Conservation (phyloP, 2,329 filamentous ascomycete genomes). For the Chrysoporthe cubensis region DNA sequence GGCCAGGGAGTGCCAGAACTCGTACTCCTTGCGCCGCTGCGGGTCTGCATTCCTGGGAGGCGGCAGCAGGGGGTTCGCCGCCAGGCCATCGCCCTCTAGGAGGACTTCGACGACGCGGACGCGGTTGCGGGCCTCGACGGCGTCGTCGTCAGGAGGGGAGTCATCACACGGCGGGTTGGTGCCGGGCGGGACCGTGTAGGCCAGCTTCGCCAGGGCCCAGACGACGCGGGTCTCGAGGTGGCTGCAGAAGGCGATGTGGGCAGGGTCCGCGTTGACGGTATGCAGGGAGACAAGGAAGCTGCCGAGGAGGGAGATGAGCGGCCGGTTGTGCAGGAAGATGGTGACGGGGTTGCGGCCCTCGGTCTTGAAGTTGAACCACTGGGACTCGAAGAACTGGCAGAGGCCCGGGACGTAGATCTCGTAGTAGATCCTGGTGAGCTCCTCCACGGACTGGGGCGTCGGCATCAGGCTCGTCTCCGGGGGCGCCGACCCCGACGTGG, state of each 20-base stretch:
- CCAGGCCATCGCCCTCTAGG: slow-evolving; percentile 71
- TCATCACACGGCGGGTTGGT: slow-evolving; percentile 40
- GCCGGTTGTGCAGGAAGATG: slow-evolving; percentile 55
- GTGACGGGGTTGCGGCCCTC: slow-evolving; percentile 47
- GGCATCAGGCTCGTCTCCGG: slow-evolving; percentile 57
- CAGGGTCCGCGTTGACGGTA: slow-evolving; percentile 53
- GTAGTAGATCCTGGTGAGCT: slow-evolving; percentile 73
- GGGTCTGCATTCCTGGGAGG: slow-evolving; percentile 55
- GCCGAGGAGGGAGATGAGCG: slow-evolving; percentile 68
- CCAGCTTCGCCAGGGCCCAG: slow-evolving; percentile 62
- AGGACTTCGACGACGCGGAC: slow-evolving; percentile 77
- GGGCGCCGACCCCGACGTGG: slow-evolving; percentile 61
- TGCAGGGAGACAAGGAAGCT: slow-evolving; percentile 63
- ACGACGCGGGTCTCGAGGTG: slow-evolving; percentile 62
- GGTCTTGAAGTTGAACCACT: slow-evolving; percentile 71
- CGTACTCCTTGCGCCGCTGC: slow-evolving; percentile 64
- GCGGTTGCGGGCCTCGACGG: slow-evolving; percentile 68
- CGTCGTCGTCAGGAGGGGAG: slow-evolving; percentile 60
- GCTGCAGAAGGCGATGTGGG: slow-evolving; percentile 57
- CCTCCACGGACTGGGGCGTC: slow-evolving; percentile 57
- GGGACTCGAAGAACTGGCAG: slow-evolving; percentile 78
- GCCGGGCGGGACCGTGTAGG: slow-evolving; percentile 44
- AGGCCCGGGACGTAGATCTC: slow-evolving; percentile 75
- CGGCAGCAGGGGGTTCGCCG: slow-evolving; percentile 57
- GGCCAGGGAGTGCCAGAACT: slow-evolving; percentile 83